Evolutionary conservation across 495 filamentous ascomycete genomes (phyloP).

Genomic region (Neurospora africana): DNA sequence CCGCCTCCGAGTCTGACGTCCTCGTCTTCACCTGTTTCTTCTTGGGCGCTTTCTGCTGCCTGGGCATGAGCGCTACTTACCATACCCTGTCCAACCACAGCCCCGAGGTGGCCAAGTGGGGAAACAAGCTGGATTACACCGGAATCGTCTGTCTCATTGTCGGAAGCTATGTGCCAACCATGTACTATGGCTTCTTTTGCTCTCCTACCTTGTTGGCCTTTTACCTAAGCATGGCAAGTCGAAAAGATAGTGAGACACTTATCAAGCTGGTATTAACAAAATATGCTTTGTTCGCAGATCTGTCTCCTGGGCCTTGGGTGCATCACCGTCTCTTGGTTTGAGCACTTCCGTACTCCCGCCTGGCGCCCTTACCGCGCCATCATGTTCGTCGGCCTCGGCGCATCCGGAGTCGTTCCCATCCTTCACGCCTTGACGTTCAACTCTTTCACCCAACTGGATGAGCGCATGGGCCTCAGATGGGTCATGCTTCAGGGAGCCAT

Average conservation of each 20-base stretch:
- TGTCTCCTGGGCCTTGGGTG: slow-evolving; percentile 64
- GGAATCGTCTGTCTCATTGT: slow-evolving; percentile 85
- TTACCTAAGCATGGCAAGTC: slow-evolving; percentile 65
- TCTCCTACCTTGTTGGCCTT: slow-evolving; percentile 45
- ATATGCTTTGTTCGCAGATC: slow-evolving; percentile 44
- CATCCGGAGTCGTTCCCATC: slow-evolving; percentile 71
- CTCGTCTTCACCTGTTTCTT: slow-evolving; percentile 72
- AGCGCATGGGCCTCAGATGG: slow-evolving; percentile 75
- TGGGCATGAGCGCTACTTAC: slow-evolving; percentile 76
- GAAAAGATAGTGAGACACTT: not conserved
- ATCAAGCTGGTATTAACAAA: not conserved
- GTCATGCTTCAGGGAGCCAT: slow-evolving; percentile 63
- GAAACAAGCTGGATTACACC: slow-evolving; percentile 69
- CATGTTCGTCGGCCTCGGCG: slow-evolving; percentile 86
- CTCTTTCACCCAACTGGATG: slow-evolving; percentile 31
- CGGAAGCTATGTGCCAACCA: slow-evolving; percentile 73
- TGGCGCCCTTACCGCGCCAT: slow-evolving; percentile 78
- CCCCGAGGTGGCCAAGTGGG: slow-evolving; percentile 31
- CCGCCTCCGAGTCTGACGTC: slow-evolving; percentile 54
- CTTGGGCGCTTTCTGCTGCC: slow-evolving; percentile 57
- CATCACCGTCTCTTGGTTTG: slow-evolving; percentile 60
- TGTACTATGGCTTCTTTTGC: slow-evolving; percentile 82
- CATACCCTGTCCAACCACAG: slow-evolving; percentile 37
- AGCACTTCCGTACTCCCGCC: slow-evolving; percentile 68
- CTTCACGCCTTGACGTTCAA: slow-evolving; percentile 58